Percentiles rank a stretch among this genome's conserved stretches.
Conservation (phyloP, 306 rosid genomes). For the Gynostemma pentaphyllum region DNA sequence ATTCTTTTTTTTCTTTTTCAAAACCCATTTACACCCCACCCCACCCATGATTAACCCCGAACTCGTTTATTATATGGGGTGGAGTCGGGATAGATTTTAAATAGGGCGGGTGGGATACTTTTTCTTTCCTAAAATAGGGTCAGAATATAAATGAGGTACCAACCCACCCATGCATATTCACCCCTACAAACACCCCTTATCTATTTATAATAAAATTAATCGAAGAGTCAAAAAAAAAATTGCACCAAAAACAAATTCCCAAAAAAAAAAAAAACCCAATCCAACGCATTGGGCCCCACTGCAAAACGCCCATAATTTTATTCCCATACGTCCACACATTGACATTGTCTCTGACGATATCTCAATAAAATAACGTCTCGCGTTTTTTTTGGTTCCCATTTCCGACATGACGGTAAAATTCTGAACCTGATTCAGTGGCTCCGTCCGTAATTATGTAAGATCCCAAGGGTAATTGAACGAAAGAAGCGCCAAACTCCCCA, state of each 20-base stretch:
- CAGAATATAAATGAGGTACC: too few species aligned
- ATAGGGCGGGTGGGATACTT: too few species aligned
- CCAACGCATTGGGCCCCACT: not conserved
- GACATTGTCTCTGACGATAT: not conserved
- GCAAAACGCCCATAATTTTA: not conserved
- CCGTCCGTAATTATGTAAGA: not conserved
- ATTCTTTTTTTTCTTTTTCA: too few species aligned
- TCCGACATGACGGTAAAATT: not conserved
- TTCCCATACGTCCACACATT: not conserved
- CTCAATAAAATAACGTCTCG: not conserved
- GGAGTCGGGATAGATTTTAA: too few species aligned
- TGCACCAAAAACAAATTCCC: not conserved
- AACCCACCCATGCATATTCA: too few species aligned
- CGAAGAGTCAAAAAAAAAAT: too few species aligned
- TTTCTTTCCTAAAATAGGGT: too few species aligned
- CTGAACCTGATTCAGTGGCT: not conserved
- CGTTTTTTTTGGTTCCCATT: not conserved
- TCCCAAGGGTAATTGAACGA: not conserved
- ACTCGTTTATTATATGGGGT: too few species aligned
- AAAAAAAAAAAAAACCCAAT: not conserved
- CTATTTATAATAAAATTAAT: too few species aligned
- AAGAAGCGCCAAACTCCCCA: constrained; percentile 9
- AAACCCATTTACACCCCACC: too few species aligned
- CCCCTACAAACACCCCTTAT: too few species aligned
- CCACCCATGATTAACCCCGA: too few species aligned